Conservation (phyloP, 306 rosid genomes). For the Datisca glomerata region DNA sequence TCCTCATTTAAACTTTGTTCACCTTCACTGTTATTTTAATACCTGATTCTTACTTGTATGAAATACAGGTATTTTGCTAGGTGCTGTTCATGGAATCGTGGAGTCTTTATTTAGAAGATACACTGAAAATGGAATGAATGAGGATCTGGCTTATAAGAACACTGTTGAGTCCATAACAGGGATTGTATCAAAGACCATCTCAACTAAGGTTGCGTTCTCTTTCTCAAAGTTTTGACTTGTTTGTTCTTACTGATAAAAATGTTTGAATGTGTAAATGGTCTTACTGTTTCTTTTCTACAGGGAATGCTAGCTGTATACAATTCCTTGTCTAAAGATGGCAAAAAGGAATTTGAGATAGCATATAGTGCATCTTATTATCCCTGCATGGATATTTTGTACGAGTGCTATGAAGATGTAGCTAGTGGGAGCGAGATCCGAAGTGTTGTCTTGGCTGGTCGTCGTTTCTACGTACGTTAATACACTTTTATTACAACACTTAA, state of each 20-base stretch:
- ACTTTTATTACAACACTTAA: not conserved
- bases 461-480: conserved; percentile 54
- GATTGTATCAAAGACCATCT: conserved; percentile 66
- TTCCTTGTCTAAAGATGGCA: conserved; percentile 63
- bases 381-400: conserved; percentile 94
- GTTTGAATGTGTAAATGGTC: not conserved
- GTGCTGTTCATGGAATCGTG: conserved; percentile 96
- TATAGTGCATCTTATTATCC: conserved; percentile 94
- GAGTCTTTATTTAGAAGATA: conserved; percentile 88
- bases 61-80: conserved; percentile 74
- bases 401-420: conserved; percentile 94
- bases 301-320: conserved; percentile 86
- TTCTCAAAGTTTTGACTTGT: not conserved
- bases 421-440: conserved; percentile 90
- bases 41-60: conserved; percentile 19
- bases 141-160: conserved; percentile 86
- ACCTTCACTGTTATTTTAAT: not conserved
- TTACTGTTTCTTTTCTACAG: conserved; percentile 20
- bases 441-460: conserved; percentile 96
- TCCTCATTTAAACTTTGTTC: not conserved
- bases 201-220: conserved; percentile 54
- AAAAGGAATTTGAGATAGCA: conserved; percentile 78
- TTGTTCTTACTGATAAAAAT: not conserved
- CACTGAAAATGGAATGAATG: conserved; percentile 82
- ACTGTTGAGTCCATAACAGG: conserved; percentile 92